Conservation (phyloP, 768 basidiomycete species). For the Pleurotus giganteus region DNA sequence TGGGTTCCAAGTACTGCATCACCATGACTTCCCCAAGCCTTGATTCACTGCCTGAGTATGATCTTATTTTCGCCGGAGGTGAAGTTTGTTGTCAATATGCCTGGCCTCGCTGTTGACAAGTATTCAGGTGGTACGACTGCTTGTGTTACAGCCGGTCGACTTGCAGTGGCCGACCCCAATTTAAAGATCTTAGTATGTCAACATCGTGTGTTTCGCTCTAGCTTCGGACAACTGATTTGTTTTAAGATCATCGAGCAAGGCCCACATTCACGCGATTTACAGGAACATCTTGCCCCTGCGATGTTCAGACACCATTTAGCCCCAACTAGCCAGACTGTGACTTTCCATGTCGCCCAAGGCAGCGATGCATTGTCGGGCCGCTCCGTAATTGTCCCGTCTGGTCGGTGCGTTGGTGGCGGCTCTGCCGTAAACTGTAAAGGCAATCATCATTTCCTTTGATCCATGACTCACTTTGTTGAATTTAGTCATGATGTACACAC, state of each 20-base stretch:
- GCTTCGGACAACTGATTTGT: not conserved
- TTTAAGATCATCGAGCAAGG: conserved; percentile 43
- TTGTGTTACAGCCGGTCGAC: conserved; percentile 54
- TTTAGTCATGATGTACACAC: conserved; percentile 36
- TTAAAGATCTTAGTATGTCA: conserved; percentile 51
- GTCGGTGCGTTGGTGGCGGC: conserved; percentile 43
- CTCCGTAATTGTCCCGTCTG: conserved; percentile 26
- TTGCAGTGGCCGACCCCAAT: conserved; percentile 49
- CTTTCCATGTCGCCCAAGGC: conserved; percentile 30
- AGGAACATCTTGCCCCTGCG: conserved; percentile 38
- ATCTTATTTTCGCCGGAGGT: conserved; percentile 63
- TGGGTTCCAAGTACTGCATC: too few relatives aligned
- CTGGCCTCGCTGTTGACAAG: not conserved
- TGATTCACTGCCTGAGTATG: conserved; percentile 23
- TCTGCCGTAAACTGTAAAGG: conserved; percentile 43
- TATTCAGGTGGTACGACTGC: conserved; percentile 49
- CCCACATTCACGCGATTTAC: conserved; percentile 30
- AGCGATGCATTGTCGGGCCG: conserved; percentile 32
- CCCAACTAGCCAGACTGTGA: conserved; percentile 32
- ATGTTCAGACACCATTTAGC: conserved; percentile 31
- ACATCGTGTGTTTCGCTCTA: conserved; percentile 26
- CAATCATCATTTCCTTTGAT: not conserved
- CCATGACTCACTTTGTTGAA: not conserved
- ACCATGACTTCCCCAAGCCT: not conserved
- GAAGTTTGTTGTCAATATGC: conserved; percentile 4